Evolutionary conservation across 371 early-diverging fungal genomes (phyloP).

Genomic region (Rhizomucor miehei): DNA sequence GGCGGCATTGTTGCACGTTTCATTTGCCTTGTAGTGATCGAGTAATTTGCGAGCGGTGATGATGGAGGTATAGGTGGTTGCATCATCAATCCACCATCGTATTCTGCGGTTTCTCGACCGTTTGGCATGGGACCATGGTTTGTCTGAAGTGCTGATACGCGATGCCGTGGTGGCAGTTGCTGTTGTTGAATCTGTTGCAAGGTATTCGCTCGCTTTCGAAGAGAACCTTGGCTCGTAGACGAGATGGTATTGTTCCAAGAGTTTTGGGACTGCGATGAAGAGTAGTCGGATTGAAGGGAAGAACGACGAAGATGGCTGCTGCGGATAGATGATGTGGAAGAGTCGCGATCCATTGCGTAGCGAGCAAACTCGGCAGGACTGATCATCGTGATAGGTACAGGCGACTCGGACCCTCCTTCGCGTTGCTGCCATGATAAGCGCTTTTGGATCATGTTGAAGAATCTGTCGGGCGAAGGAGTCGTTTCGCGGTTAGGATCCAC

Average conservation of each 20-base stretch:
- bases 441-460: slow-evolving; percentile 39
- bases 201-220: slow-evolving; percentile 26
- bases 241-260: slow-evolving; percentile 26
- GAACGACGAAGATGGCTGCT: slow-evolving; percentile 45
- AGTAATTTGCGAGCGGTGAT: slow-evolving; percentile 18
- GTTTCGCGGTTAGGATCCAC: slow-evolving; percentile 6
- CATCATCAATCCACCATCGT: not conserved
- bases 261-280: slow-evolving; percentile 32
- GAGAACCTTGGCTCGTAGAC: slow-evolving; percentile 21
- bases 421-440: slow-evolving; percentile 37
- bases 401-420: slow-evolving; percentile 36
- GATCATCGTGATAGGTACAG: slow-evolving; percentile 36
- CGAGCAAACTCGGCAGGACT: slow-evolving; percentile 44
- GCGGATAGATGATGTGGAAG: slow-evolving; percentile 49
- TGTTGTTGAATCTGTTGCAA: slow-evolving; percentile 23
- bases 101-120: slow-evolving; percentile 1
- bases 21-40: slow-evolving; percentile 2
- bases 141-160: slow-evolving; percentile 34
- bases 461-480: slow-evolving; percentile 36
- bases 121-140: slow-evolving; percentile 5
- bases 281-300: slow-evolving; percentile 43
- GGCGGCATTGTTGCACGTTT: slow-evolving; percentile 11
- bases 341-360: slow-evolving; percentile 44
- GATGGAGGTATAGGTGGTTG: slow-evolving; percentile 19
- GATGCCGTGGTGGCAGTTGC: slow-evolving; percentile 19